Percentiles rank a stretch among this genome's conserved stretches.
Evolutionary conservation across 768 basidiomycete species (phyloP).

Genomic region (Gymnopilus dilepis): DNA sequence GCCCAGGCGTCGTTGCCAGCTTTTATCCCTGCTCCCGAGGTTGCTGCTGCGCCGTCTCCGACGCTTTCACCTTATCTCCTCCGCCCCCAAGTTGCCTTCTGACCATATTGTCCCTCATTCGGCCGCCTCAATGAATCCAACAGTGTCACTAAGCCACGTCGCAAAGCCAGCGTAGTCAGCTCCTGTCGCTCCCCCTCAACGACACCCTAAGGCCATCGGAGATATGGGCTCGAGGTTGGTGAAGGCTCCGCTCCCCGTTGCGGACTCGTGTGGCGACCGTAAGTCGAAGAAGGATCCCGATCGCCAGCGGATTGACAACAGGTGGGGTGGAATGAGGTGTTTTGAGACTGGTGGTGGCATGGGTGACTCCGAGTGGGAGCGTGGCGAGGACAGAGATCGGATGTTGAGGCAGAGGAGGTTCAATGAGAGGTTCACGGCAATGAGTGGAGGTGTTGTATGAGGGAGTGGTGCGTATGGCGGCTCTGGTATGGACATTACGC

Average conservation of each 20-base stretch:
- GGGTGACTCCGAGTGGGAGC: slow-evolving; percentile 59
- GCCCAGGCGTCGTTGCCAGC: not conserved
- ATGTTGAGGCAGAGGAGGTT: slow-evolving; percentile 50
- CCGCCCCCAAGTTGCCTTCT: not conserved
- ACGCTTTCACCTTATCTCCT: slow-evolving; percentile 8
- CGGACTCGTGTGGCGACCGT: slow-evolving; percentile 46
- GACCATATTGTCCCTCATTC: not conserved
- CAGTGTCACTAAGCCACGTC: not conserved
- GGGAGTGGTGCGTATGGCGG: slow-evolving; percentile 30
- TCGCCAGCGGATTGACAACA: slow-evolving; percentile 86
- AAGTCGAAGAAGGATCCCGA: slow-evolving; percentile 44
- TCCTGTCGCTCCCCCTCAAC: slow-evolving; percentile 20
- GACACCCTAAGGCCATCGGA: slow-evolving; percentile 70
- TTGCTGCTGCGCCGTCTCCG: too few species aligned
- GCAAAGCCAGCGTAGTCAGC: not conserved
- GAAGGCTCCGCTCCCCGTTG: slow-evolving; percentile 72
- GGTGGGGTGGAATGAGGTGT: slow-evolving; percentile 81
- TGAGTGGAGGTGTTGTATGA: not conserved
- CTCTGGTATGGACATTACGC: slow-evolving; percentile 18
- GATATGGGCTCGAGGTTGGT: slow-evolving; percentile 89
- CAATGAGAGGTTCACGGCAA: slow-evolving; percentile 30
- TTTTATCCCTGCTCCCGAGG: slow-evolving; percentile 6
- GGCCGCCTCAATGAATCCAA: not conserved
- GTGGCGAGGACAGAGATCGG: slow-evolving; percentile 40
- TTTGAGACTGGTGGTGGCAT: slow-evolving; percentile 67